Base-by-base conservation (phyloP, 116 monocot genomes). In the Papilionanthe hybrid region DNA sequence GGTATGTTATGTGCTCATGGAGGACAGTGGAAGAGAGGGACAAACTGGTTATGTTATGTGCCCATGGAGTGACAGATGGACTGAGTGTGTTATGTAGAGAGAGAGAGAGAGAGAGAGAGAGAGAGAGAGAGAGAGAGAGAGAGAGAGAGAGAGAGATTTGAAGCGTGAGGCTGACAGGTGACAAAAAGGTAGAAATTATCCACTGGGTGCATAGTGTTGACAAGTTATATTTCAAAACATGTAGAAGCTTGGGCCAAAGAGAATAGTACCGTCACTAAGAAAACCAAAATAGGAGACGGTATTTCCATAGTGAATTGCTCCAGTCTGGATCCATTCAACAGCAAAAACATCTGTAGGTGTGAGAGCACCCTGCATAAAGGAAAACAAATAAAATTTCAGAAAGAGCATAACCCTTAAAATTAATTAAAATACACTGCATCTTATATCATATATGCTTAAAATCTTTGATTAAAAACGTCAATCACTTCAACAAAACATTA, bases 261-360 rank as follows among this genome's bases (percentile, higher is more conserved):
- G 74, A 65, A 50, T 83, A 42, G 86, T 91, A 99, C 99, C 99
- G 83, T 99, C 99, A 80, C 95, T 95, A 65, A 99, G 77, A 80
- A 99, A 99, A 78, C 99, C 99, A 88, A 90, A 99, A 78, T 99
- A 99, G 50, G 95, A 85, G 29, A 95, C 99, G 19, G 95, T 99
- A 30, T 90, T 83, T 32, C 99, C 99, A 84, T 87, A 95, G 81
- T 99, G 99, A 79, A 95, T 86, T 69, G 25, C 78, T 68, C 93
- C 95, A 53, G 85, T 88, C 77, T 93, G 95, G 81, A 99, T 90
- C 99, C 99, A 95, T 78, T 95, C 89, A 58, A 90, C 93, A 69
- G 92, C 94, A 81, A 99, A 99, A 77, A 99, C 93, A 95, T 99
- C 95, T 72, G 89, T 93, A 63, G 95, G 85, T 53, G 99, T 99